Percentiles rank a stretch among this genome's conserved stretches.
phyloP scores from a whole-genome alignment of 2,329 filamentous ascomycete species.

The Metarhizium robertsii region DNA sequence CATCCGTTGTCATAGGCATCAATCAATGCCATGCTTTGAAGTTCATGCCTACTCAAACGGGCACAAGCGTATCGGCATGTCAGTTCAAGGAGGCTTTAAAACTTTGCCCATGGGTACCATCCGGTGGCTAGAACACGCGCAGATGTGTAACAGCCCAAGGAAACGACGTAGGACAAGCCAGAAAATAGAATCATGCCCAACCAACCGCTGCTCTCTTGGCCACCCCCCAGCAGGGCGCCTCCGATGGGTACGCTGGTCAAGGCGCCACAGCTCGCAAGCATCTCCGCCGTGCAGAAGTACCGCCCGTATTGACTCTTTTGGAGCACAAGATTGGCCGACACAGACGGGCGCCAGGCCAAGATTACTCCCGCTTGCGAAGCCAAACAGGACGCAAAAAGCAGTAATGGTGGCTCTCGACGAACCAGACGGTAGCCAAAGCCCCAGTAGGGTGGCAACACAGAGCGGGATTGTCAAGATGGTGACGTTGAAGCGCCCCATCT shows the following conservation, averaged over 20 bases:
- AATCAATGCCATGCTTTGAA: too few species aligned
- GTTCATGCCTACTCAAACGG: too few species aligned
- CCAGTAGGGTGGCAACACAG: slow-evolving; percentile 47
- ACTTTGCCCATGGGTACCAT: not conserved
- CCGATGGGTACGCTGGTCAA: slow-evolving; percentile 37
- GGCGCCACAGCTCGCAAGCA: slow-evolving; percentile 64
- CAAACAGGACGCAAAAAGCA: slow-evolving; percentile 63
- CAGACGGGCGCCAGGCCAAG: slow-evolving; percentile 72
- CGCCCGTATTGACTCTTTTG: slow-evolving; percentile 66
- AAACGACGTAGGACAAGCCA: not conserved
- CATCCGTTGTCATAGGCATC: too few species aligned
- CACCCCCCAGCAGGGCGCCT: slow-evolving; percentile 16
- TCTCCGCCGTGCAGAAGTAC: slow-evolving; percentile 70
- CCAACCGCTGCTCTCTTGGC: not conserved
- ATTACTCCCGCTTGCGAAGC: slow-evolving; percentile 71
- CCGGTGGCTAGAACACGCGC: not conserved
- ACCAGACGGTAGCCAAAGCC: slow-evolving; percentile 60
- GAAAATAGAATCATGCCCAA: not conserved
- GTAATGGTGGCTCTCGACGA: slow-evolving; percentile 48
- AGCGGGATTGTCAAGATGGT: slow-evolving; percentile 58
- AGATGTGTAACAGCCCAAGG: not conserved
- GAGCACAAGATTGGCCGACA: slow-evolving; percentile 69
- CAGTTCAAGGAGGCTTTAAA: not conserved
- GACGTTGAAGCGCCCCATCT: slow-evolving; percentile 70
- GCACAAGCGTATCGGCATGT: too few species aligned